Base-by-base conservation (phyloP, 768 basidiomycete genomes). In the Crepidotus variabilis region DNA sequence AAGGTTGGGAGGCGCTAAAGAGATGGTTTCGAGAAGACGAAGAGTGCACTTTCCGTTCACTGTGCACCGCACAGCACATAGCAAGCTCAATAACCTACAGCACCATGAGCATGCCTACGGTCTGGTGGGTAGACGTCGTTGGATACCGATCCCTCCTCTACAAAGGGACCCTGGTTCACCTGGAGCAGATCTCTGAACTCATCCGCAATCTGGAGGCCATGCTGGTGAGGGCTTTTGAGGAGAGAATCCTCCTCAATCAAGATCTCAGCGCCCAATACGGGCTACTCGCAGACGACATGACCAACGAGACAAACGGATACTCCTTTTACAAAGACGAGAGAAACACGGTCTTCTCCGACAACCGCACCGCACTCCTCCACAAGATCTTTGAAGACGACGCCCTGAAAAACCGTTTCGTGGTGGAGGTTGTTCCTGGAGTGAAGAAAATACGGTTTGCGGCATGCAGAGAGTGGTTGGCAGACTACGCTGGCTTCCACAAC, bases 81-180 rank as follows among this genome's bases (percentile, higher is more conserved):
- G 63, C 65, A 0, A 52, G 57, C 4, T 23, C 61, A 8, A 53
- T 65, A 11, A 63, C 58, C 0, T 61, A 54, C 28, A 14, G 21
- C 9, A 57, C 58, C 18, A 53, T 60, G 36, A 22, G 55, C 0
- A 45, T 63, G 6, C 65, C 67, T 0, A 23, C 16, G 8, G 47
- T 66, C 14, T 60, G 50, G 39, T 69, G 67, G 67, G 11, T 55
- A 1, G 63, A 67, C 39, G 52, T 52, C 2, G 55, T 58, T 6
- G 23, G 46, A 1, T 65, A 47, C 24, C 1, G 22, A 0, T 34
- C 43, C 2, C 54, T 67, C 43, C 57, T 66, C 10, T 69, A 61
- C 36, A 13, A 55, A 0, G 66, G 67, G 4, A 43, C 60, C 7
- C 49, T 36, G 2, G 57, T 67, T 14, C 36, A 54, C 1, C 50